These are phyloP conservation scores for Elsinoe arachidis DNA, from an alignment of 2,329 filamentous ascomycete species.

Conservation along the genomic window DNA sequence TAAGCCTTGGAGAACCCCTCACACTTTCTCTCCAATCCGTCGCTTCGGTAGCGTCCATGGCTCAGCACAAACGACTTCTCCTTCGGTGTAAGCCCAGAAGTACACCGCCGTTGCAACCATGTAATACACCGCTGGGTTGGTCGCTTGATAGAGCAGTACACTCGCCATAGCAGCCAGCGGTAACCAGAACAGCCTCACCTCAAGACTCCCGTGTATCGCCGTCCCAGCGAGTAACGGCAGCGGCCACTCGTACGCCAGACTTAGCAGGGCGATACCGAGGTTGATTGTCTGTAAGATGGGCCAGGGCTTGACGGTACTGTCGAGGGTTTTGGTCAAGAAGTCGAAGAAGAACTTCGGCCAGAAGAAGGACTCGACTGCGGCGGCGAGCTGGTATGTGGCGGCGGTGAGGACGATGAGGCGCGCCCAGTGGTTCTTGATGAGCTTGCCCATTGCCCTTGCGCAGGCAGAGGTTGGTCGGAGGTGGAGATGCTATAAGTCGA, in stretches of 20 bases:
- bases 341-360: slow-evolving; percentile 99
- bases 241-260: slow-evolving; percentile 87
- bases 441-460: slow-evolving; percentile 67
- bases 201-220: slow-evolving; percentile 75
- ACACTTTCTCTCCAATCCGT: slow-evolving; percentile 7
- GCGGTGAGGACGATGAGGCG: slow-evolving; percentile 86
- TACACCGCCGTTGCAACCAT: slow-evolving; percentile 76
- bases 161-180: slow-evolving; percentile 69
- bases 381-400: slow-evolving; percentile 72
- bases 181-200: slow-evolving; percentile 71
- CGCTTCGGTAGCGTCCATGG: slow-evolving; percentile 44
- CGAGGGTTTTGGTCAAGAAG: slow-evolving; percentile 83
- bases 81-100: slow-evolving; percentile 95
- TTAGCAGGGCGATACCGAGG: slow-evolving; percentile 66
- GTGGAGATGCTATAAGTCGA: neutral
- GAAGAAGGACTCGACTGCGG: slow-evolving; percentile 81
- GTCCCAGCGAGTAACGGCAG: slow-evolving; percentile 67
- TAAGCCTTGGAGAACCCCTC: neutral
- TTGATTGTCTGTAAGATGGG: slow-evolving; percentile 87
- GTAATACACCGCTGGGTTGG: slow-evolving; percentile 88
- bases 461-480: neutral
- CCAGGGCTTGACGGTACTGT: slow-evolving; percentile 76
- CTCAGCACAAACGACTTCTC: slow-evolving; percentile 63
- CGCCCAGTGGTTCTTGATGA: slow-evolving; percentile 99
- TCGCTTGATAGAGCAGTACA: slow-evolving; percentile 79